Conservation (phyloP, 2,329 filamentous ascomycete genomes). For the Trichoderma citrinoviride region DNA sequence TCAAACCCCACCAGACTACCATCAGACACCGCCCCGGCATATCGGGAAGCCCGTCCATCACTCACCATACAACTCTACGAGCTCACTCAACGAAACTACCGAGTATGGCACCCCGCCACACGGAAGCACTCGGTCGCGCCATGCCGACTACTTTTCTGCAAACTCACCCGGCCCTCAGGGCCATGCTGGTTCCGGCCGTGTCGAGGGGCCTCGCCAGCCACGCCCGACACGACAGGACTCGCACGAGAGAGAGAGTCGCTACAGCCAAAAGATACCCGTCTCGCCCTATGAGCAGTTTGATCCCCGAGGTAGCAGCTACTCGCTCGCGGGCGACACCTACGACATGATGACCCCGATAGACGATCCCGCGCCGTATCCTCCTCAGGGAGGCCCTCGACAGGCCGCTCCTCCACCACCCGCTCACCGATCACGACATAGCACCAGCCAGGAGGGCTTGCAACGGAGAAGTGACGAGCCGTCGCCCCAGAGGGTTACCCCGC, state of each 20-base stretch:
- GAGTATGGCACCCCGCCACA: constrained; percentile 49
- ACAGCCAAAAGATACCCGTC: constrained; percentile 32
- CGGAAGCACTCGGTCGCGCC: constrained; percentile 32
- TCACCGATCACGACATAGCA: constrained; percentile 49
- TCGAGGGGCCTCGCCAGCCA: constrained; percentile 32
- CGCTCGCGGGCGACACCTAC: constrained; percentile 34
- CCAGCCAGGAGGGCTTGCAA: constrained; percentile 42
- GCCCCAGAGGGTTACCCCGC: constrained; percentile 42
- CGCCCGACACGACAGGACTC: constrained; percentile 37
- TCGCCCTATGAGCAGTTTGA: constrained; percentile 42
- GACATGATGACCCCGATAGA: constrained; percentile 32
- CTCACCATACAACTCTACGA: constrained; percentile 44
- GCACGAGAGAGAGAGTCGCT: constrained; percentile 35
- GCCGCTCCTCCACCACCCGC: constrained; percentile 57
- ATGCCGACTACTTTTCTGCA: constrained; percentile 40
- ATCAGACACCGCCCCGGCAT: constrained; percentile 48
- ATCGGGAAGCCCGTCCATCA: constrained; percentile 43
- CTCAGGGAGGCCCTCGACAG: constrained; percentile 39
- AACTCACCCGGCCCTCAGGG: constrained; percentile 28
- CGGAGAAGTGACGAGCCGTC: constrained; percentile 43
- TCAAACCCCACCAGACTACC: constrained; percentile 38
- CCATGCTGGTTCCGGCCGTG: constrained; percentile 24
- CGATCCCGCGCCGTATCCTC: constrained; percentile 35
- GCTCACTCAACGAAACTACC: constrained; percentile 52
- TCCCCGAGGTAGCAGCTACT: constrained; percentile 33